Base-by-base conservation (phyloP, 2,329 filamentous ascomycete species). In the Xylaria sp. region DNA sequence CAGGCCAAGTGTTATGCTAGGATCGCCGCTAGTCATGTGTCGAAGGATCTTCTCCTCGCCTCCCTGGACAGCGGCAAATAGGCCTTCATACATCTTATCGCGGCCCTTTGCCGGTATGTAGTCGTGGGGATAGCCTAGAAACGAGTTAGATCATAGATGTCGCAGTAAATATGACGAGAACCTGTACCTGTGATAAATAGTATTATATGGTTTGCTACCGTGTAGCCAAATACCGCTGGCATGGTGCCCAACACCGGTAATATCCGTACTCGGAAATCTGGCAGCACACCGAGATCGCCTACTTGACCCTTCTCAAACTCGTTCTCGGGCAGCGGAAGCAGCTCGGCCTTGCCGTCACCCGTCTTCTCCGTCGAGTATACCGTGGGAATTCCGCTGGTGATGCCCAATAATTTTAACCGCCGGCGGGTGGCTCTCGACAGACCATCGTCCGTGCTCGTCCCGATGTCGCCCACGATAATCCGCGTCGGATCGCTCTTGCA, bases 171-270 rank as follows among this genome's bases (percentile, higher is more conserved):
- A 7, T 20, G 1, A 44, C 19, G 17, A 8, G 17, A 8, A 20
- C 65, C 34, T n/a, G n/a, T 65, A 77, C 77, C 77, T 5, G 82
- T 78, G 43, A 97, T 83, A 53, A 86, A 84, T 51, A 96, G 81
- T 61, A 99, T 93, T 55, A 97, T 86, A 69, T 97, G 91, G 72
- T 97, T 99, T 3, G 94, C 94, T 7, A 90, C 85, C 0, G 89
- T 90, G 51, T 97, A 89, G 7, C 94, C 94, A 71, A 99, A 99
- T 1, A 97, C 88, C 2, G 94, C 93, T 0, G 94, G 94, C 92
- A 99, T 97, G 0, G 94, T 99, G 1, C 94, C 94, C 2, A 99
- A 76, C 0, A 99, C 94, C 0, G 94, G 94, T 7, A 99, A 74
- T 52, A 99, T 99, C n/a, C 94, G 83, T 8, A 96, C 91, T 20